Evolutionary conservation across 2,329 filamentous ascomycete genomes (phyloP).

Genomic region (Alternaria brassicae): DNA sequence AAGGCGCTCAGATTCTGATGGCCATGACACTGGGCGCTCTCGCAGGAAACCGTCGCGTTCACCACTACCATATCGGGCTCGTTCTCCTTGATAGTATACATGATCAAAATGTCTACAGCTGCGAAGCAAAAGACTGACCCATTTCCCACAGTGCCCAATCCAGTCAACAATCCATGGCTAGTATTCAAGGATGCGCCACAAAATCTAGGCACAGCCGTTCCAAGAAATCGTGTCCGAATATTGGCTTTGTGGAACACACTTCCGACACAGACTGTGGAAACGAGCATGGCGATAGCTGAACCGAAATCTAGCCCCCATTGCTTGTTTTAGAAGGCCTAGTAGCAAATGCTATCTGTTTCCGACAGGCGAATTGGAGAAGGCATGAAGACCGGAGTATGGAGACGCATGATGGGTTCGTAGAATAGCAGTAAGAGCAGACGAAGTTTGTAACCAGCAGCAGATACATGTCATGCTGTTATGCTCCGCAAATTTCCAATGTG

Average conservation of each 20-base stretch:
- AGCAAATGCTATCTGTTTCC: background rate
- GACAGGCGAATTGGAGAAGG: background rate
- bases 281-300: too few species aligned
- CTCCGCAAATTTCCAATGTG: background rate
- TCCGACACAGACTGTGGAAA: too few species aligned
- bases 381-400: background rate
- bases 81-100: conserved; percentile 16
- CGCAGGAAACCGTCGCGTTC: conserved; percentile 23
- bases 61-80: conserved; percentile 28
- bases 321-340: too few species aligned
- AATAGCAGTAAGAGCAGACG: accelerated
- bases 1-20: conserved; percentile 13
- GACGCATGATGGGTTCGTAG: background rate
- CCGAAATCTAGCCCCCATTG: too few species aligned
- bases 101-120: background rate
- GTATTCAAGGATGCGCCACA: background rate
- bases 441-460: background rate
- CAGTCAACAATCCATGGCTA: background rate
- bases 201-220: too few species aligned
- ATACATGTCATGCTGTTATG: background rate
- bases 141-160: background rate
- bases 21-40: conserved; percentile 13
- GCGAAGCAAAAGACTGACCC: background rate
- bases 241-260: too few species aligned
- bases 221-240: too few species aligned